Base-by-base conservation (phyloP, 208 protist species). In the Leptomonas seymouri region DNA sequence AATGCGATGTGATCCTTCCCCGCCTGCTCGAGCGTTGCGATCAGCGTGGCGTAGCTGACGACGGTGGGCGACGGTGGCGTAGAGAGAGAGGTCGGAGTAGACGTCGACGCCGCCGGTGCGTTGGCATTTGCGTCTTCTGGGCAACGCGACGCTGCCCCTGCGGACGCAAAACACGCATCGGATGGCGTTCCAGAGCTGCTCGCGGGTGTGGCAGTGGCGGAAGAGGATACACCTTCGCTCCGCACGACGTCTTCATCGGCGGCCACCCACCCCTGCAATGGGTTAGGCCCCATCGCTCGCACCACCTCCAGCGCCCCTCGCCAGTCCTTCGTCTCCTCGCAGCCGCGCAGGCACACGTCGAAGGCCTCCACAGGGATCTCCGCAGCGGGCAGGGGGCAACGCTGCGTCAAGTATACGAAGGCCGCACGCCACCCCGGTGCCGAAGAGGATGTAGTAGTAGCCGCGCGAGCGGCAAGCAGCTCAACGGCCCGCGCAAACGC, bases 41-140 rank as follows among this genome's bases (percentile, higher is more conserved):
- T 85, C 18, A 96, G 74, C 15, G 87, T 93, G 31, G 91, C 91
- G 71, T 94, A 96, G 58, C 77, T 91, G 18, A 96, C 87, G 5
- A 93, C 87, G 73, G 91, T 75, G 23, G 91, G 91, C 31, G 66
- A 16, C 15, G 87, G 87, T 20, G 76, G 78, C 28, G 67, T 50
- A 50, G 63, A 78, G 34, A 61, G 49, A 30, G 42, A 49, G 27
- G 15, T 3, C 25, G 36, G 3, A 36, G 57, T 25, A 44, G 67
- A 30, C 41, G 28, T 18, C 30, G 27, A n/a, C 12, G 48, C 27
- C 30, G n/a, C 30, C 25, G 31, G 4, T 41, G 21, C 36, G 41
- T 57, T n/a, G n/a, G n/a, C n/a, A n/a, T n/a, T n/a, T n/a, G n/a
- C n/a, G n/a, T 27, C 39, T 31, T 56, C 54, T 28, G 30, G 27